Conservation (phyloP, 176 grass and related monocot genomes). For the Cenchrus fungigraminus region DNA sequence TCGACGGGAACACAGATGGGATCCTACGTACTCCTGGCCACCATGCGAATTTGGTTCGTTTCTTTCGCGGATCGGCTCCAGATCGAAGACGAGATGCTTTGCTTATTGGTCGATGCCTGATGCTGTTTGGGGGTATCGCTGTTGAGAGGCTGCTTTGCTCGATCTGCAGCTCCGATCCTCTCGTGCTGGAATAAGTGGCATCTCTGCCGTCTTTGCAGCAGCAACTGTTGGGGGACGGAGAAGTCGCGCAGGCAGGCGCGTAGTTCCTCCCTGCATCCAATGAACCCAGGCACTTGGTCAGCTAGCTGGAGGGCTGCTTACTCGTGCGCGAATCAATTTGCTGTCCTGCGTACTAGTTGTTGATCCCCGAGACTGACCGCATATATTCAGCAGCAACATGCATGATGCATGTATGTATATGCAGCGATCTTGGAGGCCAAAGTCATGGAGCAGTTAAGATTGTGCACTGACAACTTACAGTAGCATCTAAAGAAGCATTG, state of each 20-base stretch:
- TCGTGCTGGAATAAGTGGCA: not conserved
- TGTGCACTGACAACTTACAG: not conserved
- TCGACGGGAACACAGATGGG: not conserved
- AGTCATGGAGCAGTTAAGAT: not conserved
- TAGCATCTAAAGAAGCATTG: not conserved
- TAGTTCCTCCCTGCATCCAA: not conserved
- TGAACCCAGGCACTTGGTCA: not conserved
- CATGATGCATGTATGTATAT: too few species aligned
- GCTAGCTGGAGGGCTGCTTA: not conserved
- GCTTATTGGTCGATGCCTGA: not conserved
- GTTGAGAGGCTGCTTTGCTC: not conserved
- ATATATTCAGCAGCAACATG: slow-evolving; percentile 22
- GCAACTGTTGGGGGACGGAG: not conserved
- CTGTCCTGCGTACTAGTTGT: not conserved
- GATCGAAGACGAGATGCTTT: not conserved
- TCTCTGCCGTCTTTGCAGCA: not conserved
- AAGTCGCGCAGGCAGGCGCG: not conserved
- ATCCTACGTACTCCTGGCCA: not conserved
- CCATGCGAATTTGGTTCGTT: not conserved
- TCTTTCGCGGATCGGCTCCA: not conserved
- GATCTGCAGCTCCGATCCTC: not conserved
- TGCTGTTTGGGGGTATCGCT: not conserved
- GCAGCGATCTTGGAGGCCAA: not conserved
- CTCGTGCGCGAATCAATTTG: not conserved
- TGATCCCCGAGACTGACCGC: not conserved